Percentiles rank a stretch among this genome's conserved stretches.
Conservation (phyloP, 148 eudicot genomes). For the Rhododendron mucronatum region DNA sequence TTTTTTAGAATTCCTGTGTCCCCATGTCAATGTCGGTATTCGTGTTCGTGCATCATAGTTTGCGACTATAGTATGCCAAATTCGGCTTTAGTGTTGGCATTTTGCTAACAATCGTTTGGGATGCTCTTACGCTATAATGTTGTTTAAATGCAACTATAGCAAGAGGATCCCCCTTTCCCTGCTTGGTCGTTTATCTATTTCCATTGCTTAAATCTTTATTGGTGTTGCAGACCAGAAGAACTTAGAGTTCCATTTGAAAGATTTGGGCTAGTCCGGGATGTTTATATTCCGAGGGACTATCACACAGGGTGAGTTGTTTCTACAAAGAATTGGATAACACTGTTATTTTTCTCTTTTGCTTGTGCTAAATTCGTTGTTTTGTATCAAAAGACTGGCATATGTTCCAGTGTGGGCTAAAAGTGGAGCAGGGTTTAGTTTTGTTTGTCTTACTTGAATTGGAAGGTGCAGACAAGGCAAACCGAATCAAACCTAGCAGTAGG, state of each 20-base stretch:
- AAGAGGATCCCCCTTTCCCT: not conserved
- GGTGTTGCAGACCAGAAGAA: conserved; percentile 60
- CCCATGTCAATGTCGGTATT: no score
- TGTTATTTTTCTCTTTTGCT: not conserved
- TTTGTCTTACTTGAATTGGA: not conserved
- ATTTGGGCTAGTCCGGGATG: conserved; percentile 72
- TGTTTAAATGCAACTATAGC: not conserved
- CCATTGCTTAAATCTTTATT: not conserved
- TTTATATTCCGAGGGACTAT: conserved; percentile 68
- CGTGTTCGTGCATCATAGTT: no score
- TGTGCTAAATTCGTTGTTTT: not conserved
- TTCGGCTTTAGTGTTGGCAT: not conserved
- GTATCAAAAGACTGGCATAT: not conserved
- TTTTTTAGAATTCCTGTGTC: no score
- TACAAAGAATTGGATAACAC: not conserved
- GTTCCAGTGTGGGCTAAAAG: not conserved
- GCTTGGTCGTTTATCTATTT: not conserved
- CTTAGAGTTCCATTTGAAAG: conserved; percentile 76
- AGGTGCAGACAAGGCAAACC: not conserved
- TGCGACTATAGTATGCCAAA: not conserved
- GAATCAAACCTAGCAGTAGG: not conserved
- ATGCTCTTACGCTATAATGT: not conserved
- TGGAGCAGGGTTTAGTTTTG: conserved; percentile 1
- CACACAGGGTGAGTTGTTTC: conserved; percentile 57
- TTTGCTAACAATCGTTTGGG: not conserved